Evolutionary conservation across 371 early-diverging fungal genomes (phyloP), one percentile per base, ranked within the genome.

Genomic region (Mortierella sp.): DNA sequence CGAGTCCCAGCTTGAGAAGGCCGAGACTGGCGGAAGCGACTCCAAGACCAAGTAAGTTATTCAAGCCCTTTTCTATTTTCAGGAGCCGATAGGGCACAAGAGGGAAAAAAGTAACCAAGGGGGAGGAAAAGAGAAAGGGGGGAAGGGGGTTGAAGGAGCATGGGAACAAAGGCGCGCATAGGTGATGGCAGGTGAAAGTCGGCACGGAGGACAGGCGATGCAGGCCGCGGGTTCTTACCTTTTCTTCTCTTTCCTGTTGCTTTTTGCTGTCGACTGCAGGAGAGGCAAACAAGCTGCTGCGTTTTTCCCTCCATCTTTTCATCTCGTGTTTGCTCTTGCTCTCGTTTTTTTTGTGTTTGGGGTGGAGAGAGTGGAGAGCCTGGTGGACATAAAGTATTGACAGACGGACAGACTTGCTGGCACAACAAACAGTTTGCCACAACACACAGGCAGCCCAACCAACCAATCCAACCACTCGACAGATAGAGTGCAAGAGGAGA

Each of bases 1-100:
- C 72, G 95, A 96, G 83, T 89, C 90, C 44, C 91, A 93, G 79
- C 89, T 95, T 48, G 95, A 96, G 67, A 91, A 91, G 81, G 88
- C 93, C 51, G 95, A 95, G 76, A 50, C 76, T 72, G 75, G 81
- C n/a, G 76, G 78, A 46, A 54, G 73, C 57, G 85, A 84, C 61
- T 74, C 81, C 55, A 84, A 80, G 81, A 13, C 73, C 67, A 84
- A 76, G 85, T 81, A 81, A 53, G 83, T 74, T 72, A 8, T 9
- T 24, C 64, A 6, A 19, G 1, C 19, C 14, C 19, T 64, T 26
- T 55, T 55, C 26, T 37, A 21, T 64, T 64, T 64, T 37, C 64
- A 37, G 64, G 64, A 37, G 64, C 64, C 37, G 37, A 64, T 37
- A 37, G 64, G 64, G 37, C 34, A 40, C 48, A 46, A 10, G 48